A percentile compares a stretch with the other conserved stretches of the same genome.
Evolutionary conservation across 2,329 filamentous ascomycete species (phyloP).

Genomic region (Aspergillus uvarum): DNA sequence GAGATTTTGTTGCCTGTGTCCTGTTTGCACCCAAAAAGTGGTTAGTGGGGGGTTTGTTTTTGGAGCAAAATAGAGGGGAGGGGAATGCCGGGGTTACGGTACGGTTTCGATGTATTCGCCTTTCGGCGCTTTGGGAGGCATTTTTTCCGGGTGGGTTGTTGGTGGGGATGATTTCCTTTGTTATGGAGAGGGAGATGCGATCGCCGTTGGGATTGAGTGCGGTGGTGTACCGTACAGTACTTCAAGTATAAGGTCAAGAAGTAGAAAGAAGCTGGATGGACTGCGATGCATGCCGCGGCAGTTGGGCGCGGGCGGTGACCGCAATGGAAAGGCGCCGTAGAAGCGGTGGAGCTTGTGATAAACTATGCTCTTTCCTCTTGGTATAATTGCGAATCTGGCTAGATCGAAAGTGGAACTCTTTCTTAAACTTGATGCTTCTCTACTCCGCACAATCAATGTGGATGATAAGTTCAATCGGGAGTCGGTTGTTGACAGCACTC

Average conservation of each 20-base stretch:
- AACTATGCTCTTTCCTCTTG: too few species aligned
- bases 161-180: too few species aligned
- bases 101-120: slow-evolving; percentile 98
- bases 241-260: too few species aligned
- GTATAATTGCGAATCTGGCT: too few species aligned
- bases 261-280: not conserved
- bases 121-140: slow-evolving; percentile 76
- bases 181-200: not conserved
- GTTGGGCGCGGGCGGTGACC: not conserved
- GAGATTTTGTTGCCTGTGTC: slow-evolving; percentile 99
- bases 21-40: slow-evolving; percentile 48
- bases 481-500: too few species aligned
- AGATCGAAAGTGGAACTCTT: too few species aligned
- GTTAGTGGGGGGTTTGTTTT: not conserved
- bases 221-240: too few species aligned
- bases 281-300: not conserved
- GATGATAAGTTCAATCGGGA: too few species aligned
- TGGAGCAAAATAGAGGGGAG: not conserved
- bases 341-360: not conserved
- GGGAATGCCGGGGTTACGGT: slow-evolving; percentile 31
- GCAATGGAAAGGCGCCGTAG: not conserved
- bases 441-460: too few species aligned
- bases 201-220: too few species aligned
- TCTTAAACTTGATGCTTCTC: too few species aligned
- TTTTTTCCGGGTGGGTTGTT: slow-evolving; percentile 40